Percentiles rank a stretch among this genome's conserved stretches.
Evolutionary conservation across 306 rosid genomes (phyloP).

Genomic region (Corylus avellana): DNA sequence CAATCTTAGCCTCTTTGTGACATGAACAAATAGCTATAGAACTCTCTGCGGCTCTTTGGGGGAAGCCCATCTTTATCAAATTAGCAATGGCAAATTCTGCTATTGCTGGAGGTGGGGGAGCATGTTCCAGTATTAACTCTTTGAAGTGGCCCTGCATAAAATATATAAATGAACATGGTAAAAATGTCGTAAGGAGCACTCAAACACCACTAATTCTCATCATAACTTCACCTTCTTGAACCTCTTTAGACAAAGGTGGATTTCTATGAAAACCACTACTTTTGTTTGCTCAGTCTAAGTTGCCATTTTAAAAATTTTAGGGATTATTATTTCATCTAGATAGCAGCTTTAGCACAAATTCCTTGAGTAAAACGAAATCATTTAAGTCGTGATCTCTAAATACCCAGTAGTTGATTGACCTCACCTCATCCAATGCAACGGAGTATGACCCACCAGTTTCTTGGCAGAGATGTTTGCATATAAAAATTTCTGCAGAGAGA

Average conservation of each 20-base stretch:
- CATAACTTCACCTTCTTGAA: background rate
- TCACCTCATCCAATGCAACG: conserved; percentile 89
- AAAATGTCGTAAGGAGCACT: background rate
- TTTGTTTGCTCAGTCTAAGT: background rate
- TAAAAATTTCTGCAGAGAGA: conserved; percentile 88
- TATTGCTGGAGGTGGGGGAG: conserved; percentile 98
- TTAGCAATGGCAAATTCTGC: conserved; percentile 90
- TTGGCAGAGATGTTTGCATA: conserved; percentile 92
- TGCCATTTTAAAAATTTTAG: background rate
- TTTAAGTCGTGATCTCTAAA: conserved; percentile 5
- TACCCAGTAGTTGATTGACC: conserved; percentile 28
- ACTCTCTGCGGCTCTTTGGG: conserved; percentile 95
- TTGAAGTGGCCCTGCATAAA: conserved; percentile 68
- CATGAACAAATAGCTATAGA: conserved; percentile 88
- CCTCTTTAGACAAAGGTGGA: conserved; percentile 7
- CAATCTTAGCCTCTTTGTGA: conserved; percentile 86
- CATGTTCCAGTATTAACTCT: conserved; percentile 89
- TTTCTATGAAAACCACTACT: background rate
- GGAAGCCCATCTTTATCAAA: conserved; percentile 97
- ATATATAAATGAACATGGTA: background rate
- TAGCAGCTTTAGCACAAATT: background rate
- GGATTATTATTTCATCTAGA: background rate
- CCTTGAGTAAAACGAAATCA: background rate
- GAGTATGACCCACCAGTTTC: conserved; percentile 89
- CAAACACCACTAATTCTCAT: background rate